Evolutionary conservation across 148 eudicot genomes (phyloP).

Genomic region (Cornus suecica): DNA sequence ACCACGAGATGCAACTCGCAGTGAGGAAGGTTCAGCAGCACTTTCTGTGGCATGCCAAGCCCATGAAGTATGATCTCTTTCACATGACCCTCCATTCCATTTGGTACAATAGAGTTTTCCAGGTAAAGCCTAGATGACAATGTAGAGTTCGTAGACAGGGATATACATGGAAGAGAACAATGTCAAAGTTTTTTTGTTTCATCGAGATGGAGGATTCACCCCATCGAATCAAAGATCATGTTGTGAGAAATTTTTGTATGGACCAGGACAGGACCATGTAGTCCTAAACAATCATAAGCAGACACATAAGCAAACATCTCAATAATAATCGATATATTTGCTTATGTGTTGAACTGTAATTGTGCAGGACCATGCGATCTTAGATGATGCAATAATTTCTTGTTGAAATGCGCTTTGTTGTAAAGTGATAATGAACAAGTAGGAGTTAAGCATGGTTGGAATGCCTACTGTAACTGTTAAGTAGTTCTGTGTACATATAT

Average conservation of each 20-base stretch:
- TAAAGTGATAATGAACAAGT: no score
- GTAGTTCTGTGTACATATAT: background rate
- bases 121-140: conserved; percentile 32
- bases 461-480: background rate
- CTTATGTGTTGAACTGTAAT: no score
- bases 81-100: conserved; percentile 90
- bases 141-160: background rate
- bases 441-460: background rate
- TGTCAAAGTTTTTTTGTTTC: background rate
- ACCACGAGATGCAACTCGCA: conserved; percentile 59
- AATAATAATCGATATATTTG: no score
- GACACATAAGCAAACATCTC: no score
- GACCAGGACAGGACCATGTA: no score
- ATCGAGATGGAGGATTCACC: background rate
- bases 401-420: no score
- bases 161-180: background rate
- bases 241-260: no score
- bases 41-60: conserved; percentile 76
- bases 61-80: conserved; percentile 73
- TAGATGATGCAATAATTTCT: no score
- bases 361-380: no score
- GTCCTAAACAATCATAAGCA: no score
- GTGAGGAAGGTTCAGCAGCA: conserved; percentile 69
- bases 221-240: background rate
- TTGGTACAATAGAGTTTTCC: conserved; percentile 76